Evolutionary conservation across 352 stramenopile species (phyloP).

Genomic region (Phytophthora pini): DNA sequence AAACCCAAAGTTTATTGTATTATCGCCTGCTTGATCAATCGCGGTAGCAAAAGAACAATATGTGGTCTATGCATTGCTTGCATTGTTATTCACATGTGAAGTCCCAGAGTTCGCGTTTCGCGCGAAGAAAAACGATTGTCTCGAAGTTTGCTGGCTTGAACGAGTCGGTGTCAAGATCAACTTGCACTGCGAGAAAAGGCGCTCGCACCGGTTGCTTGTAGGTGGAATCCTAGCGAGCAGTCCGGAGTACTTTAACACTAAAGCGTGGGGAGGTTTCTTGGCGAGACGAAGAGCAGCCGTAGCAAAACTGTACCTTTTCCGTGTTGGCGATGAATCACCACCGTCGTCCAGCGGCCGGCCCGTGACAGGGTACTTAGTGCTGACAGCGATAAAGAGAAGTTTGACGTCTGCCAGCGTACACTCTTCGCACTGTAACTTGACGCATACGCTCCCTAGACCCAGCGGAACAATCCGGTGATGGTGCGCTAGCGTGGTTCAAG

Average conservation of each 20-base stretch:
- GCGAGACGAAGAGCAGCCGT: neutral
- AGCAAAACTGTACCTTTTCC: neutral
- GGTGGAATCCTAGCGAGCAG: neutral
- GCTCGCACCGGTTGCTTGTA: neutral
- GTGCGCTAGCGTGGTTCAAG: neutral
- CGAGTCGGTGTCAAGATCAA: neutral
- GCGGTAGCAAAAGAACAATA: too few relatives aligned
- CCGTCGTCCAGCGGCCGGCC: neutral
- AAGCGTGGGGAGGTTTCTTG: neutral
- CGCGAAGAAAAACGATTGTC: neutral
- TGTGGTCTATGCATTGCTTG: too few relatives aligned
- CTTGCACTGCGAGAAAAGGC: neutral
- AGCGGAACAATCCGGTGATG: neutral
- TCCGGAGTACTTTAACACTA: neutral
- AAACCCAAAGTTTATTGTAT: too few relatives aligned
- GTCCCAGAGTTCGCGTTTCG: neutral
- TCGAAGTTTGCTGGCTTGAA: neutral
- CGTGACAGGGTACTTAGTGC: neutral
- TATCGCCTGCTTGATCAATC: too few relatives aligned
- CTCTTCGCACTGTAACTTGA: neutral
- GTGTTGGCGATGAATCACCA: neutral
- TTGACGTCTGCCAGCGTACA: neutral
- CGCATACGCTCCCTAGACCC: neutral
- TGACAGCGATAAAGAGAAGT: neutral
- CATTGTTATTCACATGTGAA: neutral